These are phyloP conservation scores for Biscogniauxia mediterranea DNA, from an alignment of 2,329 filamentous ascomycete genomes.

Conservation along the genomic window DNA sequence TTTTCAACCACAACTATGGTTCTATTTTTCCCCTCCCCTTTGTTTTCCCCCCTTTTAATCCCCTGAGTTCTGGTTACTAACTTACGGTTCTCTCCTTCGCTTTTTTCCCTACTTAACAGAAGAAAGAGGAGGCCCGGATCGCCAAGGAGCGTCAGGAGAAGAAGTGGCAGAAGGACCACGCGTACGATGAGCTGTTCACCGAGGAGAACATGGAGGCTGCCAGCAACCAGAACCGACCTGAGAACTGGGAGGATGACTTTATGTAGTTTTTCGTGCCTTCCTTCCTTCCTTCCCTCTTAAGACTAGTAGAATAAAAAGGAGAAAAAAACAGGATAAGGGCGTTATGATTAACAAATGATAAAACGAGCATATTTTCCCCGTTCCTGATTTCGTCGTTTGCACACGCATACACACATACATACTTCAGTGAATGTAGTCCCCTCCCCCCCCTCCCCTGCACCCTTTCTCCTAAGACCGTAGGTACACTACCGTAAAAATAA, in stretches of 20 bases:
- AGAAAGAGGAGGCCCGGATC: conserved; percentile 71
- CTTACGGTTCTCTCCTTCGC: not conserved
- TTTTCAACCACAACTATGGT: not conserved
- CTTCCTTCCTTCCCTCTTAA: not conserved
- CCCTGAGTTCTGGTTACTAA: too few relatives aligned
- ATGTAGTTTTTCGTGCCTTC: conserved; percentile 70
- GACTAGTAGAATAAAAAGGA: conserved; percentile 2
- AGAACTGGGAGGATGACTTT: conserved; percentile 86
- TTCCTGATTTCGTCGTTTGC: not conserved
- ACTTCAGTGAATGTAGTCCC: not conserved
- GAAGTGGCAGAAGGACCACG: conserved; percentile 96
- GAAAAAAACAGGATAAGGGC: not conserved
- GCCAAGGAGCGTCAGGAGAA: conserved; percentile 81
- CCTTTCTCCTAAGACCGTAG: not conserved
- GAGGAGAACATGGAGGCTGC: conserved; percentile 74
- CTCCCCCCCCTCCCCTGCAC: too few relatives aligned
- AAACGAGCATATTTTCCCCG: not conserved
- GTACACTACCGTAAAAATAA: not conserved
- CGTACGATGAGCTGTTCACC: conserved; percentile 87
- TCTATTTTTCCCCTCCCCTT: conserved; percentile 2
- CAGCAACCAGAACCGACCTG: conserved; percentile 82
- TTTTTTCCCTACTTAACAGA: conserved; percentile 42
- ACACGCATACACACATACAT: not conserved
- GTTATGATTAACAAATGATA: not conserved
- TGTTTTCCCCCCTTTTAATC: not conserved